phyloP scores from a whole-genome alignment of 2,329 filamentous ascomycete species.

The Dendrostoma leiphaemia region DNA sequence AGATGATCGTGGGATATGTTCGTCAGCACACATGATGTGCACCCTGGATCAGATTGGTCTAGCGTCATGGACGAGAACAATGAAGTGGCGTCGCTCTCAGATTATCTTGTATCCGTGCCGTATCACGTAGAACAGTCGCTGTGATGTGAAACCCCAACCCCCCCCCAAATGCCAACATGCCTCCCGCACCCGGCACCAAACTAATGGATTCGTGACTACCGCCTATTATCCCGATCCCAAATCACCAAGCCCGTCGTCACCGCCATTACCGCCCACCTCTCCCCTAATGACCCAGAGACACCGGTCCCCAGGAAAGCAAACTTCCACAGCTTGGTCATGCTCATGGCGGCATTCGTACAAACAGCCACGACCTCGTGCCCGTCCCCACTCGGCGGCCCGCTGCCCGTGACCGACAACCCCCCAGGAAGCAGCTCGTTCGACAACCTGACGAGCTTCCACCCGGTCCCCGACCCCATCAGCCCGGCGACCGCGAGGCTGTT shows the following conservation, averaged over 20 bases:
- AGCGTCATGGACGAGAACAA: neutral
- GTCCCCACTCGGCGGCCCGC: conserved; percentile 28
- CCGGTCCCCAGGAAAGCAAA: conserved; percentile 42
- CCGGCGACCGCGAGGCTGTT: conserved; percentile 32
- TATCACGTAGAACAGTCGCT: neutral
- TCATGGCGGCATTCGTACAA: conserved; percentile 30
- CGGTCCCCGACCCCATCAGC: conserved; percentile 30
- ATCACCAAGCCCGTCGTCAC: conserved; percentile 36
- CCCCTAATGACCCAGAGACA: conserved; percentile 35
- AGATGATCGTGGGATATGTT: conserved; percentile 11
- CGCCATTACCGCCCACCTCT: conserved; percentile 42
- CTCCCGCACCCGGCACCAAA: neutral
- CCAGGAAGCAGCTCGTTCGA: conserved; percentile 21
- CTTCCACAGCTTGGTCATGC: conserved; percentile 32
- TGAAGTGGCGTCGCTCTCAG: conserved; percentile 3
- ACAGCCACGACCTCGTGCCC: conserved; percentile 43
- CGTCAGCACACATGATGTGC: neutral
- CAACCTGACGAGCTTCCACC: conserved; percentile 42
- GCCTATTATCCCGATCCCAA: conserved; percentile 30
- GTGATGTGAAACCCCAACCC: neutral
- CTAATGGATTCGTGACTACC: neutral
- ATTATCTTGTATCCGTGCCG: neutral
- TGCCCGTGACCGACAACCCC: conserved; percentile 15
- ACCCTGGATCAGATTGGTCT: neutral
- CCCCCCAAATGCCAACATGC: neutral